These are phyloP conservation scores for Xylaria bambusicola DNA, from an alignment of 495 filamentous ascomycete genomes.

Conservation along the genomic window DNA sequence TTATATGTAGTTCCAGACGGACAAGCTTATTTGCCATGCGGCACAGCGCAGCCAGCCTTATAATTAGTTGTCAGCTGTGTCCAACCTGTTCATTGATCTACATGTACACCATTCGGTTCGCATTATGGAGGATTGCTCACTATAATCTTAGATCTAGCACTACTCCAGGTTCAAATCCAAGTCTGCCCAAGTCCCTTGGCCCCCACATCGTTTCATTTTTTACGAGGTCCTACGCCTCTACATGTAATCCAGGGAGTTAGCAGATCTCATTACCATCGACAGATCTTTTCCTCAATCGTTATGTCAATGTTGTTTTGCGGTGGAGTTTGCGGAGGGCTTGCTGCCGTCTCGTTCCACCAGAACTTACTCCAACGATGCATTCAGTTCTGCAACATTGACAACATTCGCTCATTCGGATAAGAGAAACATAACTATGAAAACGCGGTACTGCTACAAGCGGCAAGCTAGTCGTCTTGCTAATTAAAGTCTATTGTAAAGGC, in stretches of 20 bases:
- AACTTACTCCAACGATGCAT: background rate
- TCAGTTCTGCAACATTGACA: background rate
- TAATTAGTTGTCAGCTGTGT: background rate
- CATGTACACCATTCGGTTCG: background rate
- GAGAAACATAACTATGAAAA: too few relatives aligned
- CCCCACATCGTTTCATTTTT: slow-evolving; percentile 16
- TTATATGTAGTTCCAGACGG: background rate
- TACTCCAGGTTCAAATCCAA: background rate
- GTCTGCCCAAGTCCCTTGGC: background rate
- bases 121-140: background rate
- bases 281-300: slow-evolving; percentile 1
- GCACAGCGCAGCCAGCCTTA: background rate
- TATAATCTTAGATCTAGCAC: background rate
- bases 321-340: slow-evolving; percentile 4
- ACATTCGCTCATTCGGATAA: too few relatives aligned
- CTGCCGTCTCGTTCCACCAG: background rate
- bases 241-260: too few relatives aligned
- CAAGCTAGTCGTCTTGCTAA: background rate
- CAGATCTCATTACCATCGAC: background rate
- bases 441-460: background rate
- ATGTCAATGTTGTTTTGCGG: background rate
- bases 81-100: background rate
- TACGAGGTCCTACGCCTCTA: too few relatives aligned
- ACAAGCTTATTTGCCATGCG: background rate
- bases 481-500: background rate